A percentile compares a stretch with the other conserved stretches of the same genome.
These are phyloP conservation scores for Trametes polyzona DNA, from an alignment of 1,284 basidiomycete species.

Conservation along the genomic window DNA sequence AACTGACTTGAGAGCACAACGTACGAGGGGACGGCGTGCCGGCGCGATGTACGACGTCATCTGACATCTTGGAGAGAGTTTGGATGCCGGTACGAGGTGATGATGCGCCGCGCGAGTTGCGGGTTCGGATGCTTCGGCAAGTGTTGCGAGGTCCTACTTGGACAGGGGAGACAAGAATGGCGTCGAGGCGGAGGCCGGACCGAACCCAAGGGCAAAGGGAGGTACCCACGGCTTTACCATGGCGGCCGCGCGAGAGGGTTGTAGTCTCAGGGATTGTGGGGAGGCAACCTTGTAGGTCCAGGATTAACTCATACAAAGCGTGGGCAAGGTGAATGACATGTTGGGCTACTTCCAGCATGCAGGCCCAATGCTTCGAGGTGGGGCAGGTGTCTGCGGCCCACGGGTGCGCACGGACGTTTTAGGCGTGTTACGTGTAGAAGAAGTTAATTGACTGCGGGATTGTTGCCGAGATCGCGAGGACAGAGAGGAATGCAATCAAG, in stretches of 20 bases:
- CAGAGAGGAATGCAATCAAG: neutral
- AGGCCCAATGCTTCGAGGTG: neutral
- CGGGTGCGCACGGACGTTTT: slow-evolving; percentile 8
- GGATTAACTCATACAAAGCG: neutral
- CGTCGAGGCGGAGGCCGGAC: neutral
- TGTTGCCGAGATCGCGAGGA: slow-evolving; percentile 7
- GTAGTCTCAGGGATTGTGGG: neutral
- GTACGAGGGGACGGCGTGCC: neutral
- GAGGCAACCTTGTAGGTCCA: slow-evolving; percentile 7
- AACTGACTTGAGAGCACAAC: neutral
- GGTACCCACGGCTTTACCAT: neutral
- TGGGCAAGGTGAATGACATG: neutral
- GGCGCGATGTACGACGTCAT: neutral
- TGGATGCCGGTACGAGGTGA: neutral
- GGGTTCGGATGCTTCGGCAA: neutral
- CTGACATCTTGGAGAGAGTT: neutral
- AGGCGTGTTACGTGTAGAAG: slow-evolving; percentile 9
- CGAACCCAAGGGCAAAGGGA: neutral
- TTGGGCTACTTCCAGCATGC: neutral
- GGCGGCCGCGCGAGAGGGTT: neutral
- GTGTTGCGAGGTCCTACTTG: neutral
- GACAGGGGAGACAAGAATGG: neutral
- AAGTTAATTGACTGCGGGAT: slow-evolving; percentile 2
- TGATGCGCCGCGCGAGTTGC: neutral
- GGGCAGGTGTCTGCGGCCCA: neutral